Conservation (phyloP, 352 stramenopile species). For the Pythium folliculosum region DNA sequence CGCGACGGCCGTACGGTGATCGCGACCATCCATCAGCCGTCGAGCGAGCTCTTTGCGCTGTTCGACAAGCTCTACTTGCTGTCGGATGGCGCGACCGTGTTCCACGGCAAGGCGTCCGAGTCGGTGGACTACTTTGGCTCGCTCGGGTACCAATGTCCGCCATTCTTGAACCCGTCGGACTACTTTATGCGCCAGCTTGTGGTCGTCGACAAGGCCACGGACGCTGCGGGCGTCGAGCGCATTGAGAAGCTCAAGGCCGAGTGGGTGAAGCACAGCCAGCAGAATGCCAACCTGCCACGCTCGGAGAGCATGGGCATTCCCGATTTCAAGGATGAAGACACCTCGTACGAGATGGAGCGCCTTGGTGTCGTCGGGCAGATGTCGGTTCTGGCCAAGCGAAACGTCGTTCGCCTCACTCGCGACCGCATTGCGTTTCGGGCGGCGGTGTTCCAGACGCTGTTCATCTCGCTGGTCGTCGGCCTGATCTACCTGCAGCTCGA, state of each 20-base stretch:
- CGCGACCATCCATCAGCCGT: conserved; percentile 88
- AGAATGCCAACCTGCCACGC: conserved; percentile 9
- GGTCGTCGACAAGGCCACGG: conserved; percentile 44
- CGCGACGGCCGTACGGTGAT: conserved; percentile 85
- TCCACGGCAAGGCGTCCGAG: conserved; percentile 55
- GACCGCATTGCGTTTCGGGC: conserved; percentile 37
- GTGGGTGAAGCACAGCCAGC: conserved; percentile 32
- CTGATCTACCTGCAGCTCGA: conserved; percentile 54
- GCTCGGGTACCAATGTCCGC: conserved; percentile 52
- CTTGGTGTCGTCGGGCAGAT: conserved; percentile 29
- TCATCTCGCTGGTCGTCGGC: conserved; percentile 43
- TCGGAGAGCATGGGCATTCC: conserved; percentile 12
- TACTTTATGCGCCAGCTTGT: conserved; percentile 67
- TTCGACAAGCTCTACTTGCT: conserved; percentile 70
- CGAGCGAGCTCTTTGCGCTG: conserved; percentile 53
- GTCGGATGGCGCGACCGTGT: conserved; percentile 48
- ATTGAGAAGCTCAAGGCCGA: conserved; percentile 40
- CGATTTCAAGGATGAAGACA: conserved; percentile 14
- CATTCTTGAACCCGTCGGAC: conserved; percentile 63
- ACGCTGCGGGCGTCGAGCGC: conserved; percentile 28
- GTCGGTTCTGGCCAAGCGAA: conserved; percentile 25
- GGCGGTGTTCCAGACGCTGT: conserved; percentile 30
- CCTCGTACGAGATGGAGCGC: conserved; percentile 12
- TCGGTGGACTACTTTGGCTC: conserved; percentile 62
- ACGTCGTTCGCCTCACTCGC: conserved; percentile 30